These are phyloP conservation scores for Ophiostoma sp. DNA, from an alignment of 2,329 filamentous ascomycete species.

Conservation along the genomic window DNA sequence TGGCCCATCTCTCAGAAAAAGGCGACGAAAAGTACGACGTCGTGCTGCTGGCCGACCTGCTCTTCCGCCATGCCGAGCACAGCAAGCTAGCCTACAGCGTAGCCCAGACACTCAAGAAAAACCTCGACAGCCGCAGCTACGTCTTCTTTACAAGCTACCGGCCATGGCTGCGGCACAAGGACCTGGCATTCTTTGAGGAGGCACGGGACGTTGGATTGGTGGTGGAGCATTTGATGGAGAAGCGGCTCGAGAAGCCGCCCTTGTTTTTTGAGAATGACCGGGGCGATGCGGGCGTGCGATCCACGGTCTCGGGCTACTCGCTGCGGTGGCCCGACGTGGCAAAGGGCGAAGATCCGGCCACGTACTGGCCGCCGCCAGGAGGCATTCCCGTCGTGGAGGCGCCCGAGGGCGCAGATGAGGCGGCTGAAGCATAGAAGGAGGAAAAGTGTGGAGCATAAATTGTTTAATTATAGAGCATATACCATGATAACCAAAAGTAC, in stretches of 20 bases:
- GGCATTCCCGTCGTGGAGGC: constrained; percentile 17
- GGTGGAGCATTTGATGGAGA: constrained; percentile 79
- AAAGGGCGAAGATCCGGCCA: constrained; percentile 27
- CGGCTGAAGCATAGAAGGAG: background rate
- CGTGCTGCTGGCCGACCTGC: constrained; percentile 80
- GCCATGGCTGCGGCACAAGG: constrained; percentile 83
- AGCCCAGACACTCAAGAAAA: constrained; percentile 61
- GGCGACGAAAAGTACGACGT: constrained; percentile 65
- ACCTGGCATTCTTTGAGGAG: constrained; percentile 82
- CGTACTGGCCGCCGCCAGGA: constrained; percentile 27
- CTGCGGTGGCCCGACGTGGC: constrained; percentile 60
- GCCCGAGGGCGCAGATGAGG: background rate
- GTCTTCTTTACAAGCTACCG: constrained; percentile 95
- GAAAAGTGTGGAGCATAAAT: background rate
- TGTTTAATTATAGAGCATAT: background rate
- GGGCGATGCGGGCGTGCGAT: constrained; percentile 76
- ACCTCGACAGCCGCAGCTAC: constrained; percentile 62
- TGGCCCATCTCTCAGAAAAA: constrained; percentile 50
- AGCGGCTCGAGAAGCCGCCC: constrained; percentile 72
- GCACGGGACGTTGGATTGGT: constrained; percentile 68
- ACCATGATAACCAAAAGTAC: background rate
- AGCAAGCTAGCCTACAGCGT: constrained; percentile 73
- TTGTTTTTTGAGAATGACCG: constrained; percentile 89
- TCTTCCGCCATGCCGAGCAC: constrained; percentile 92
- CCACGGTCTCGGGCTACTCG: constrained; percentile 79